phyloP scores from a whole-genome alignment of 2,329 filamentous ascomycete genomes.

The Neurospora sp. region DNA sequence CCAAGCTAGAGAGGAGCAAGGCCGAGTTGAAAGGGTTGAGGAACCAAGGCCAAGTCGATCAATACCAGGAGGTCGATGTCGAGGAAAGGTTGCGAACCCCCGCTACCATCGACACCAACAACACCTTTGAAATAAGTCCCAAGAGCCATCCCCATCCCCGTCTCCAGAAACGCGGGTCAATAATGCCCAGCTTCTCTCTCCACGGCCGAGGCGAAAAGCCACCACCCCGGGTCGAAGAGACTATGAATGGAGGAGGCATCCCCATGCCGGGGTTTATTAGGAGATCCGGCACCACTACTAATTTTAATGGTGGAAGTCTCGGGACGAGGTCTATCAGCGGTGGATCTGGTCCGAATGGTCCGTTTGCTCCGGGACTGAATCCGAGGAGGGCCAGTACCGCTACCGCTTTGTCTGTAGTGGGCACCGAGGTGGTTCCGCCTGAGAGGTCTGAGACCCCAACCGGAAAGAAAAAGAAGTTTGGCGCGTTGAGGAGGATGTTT shows the following conservation, averaged over 20 bases:
- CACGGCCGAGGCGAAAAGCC: slow-evolving; percentile 12
- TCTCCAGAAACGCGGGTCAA: neutral
- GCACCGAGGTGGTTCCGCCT: neutral
- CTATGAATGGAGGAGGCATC: neutral
- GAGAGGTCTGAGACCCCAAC: slow-evolving; percentile 4
- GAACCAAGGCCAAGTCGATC: slow-evolving; percentile 22
- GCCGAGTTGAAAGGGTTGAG: slow-evolving; percentile 41
- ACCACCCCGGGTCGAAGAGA: neutral
- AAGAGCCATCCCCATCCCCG: neutral
- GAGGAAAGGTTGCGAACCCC: neutral
- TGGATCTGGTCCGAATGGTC: slow-evolving; percentile 4
- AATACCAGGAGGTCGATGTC: slow-evolving; percentile 18
- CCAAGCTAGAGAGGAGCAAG: slow-evolving; percentile 48
- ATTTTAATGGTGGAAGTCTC: slow-evolving; percentile 18
- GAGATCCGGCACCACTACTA: neutral
- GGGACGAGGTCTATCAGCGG: slow-evolving; percentile 16
- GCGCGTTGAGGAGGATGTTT: slow-evolving; percentile 56
- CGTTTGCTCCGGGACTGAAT: slow-evolving; percentile 22
- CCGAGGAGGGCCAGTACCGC: slow-evolving; percentile 30
- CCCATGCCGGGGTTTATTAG: neutral
- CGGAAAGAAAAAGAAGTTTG: slow-evolving; percentile 57
- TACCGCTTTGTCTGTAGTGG: slow-evolving; percentile 16
- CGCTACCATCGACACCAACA: neutral
- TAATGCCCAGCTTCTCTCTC: slow-evolving; percentile 6
- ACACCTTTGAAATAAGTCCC: neutral